A percentile compares a stretch with the other conserved stretches of the same genome.
These are phyloP conservation scores for Termitomyces eurrhizus DNA, from an alignment of 768 basidiomycete genomes.

Conservation along the genomic window DNA sequence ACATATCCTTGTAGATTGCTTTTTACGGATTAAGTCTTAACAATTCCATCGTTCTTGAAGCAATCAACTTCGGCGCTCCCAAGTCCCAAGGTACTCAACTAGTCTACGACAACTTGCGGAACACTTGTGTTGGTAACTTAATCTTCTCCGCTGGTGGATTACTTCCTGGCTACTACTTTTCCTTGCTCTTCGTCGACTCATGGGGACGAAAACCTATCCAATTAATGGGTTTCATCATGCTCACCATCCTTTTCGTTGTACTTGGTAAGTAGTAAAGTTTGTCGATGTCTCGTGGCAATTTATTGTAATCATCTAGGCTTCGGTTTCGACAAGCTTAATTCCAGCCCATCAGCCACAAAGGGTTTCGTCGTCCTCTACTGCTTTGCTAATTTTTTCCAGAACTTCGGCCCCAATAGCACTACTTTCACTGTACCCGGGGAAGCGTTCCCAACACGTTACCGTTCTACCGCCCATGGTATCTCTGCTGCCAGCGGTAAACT, in stretches of 20 bases:
- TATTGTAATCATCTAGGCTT: slow-evolving; percentile 44
- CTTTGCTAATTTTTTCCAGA: slow-evolving; percentile 87
- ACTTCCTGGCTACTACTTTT: slow-evolving; percentile 74
- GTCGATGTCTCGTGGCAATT: neutral
- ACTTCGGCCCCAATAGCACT: slow-evolving; percentile 80
- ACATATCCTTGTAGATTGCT: slow-evolving; percentile 51
- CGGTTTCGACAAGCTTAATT: slow-evolving; percentile 54
- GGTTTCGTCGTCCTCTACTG: slow-evolving; percentile 84
- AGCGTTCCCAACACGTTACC: slow-evolving; percentile 83
- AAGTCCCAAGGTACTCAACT: slow-evolving; percentile 25
- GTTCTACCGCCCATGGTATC: slow-evolving; percentile 82
- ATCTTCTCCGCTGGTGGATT: slow-evolving; percentile 75
- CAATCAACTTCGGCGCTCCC: slow-evolving; percentile 69
- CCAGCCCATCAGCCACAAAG: slow-evolving; percentile 35
- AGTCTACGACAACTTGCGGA: slow-evolving; percentile 56
- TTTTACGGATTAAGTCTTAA: slow-evolving; percentile 90
- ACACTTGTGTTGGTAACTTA: slow-evolving; percentile 71
- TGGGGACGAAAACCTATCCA: slow-evolving; percentile 86
- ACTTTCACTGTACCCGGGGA: slow-evolving; percentile 83
- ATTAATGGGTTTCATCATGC: slow-evolving; percentile 67
- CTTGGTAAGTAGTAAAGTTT: slow-evolving; percentile 48
- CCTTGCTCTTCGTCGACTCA: slow-evolving; percentile 61
- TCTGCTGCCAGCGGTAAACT: slow-evolving; percentile 81
- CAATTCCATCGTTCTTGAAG: slow-evolving; percentile 65
- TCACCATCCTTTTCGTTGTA: slow-evolving; percentile 62